Conservation (phyloP, 2,329 filamentous ascomycete genomes). For the Microsporum ferrugineum region DNA sequence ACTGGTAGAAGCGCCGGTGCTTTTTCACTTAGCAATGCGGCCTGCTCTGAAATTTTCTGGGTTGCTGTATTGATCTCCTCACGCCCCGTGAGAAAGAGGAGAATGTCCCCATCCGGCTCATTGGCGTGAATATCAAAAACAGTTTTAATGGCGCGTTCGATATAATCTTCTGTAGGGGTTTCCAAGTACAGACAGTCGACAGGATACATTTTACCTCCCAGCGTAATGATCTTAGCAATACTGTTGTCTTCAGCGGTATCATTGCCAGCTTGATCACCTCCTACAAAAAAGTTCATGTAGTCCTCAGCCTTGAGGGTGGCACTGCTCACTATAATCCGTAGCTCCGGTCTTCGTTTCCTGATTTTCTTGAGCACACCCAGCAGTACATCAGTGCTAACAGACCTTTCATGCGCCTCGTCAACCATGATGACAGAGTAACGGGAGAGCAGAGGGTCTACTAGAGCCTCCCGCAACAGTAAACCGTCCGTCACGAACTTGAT, state of each 20-base stretch:
- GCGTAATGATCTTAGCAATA: slow-evolving; percentile 58
- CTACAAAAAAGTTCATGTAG: slow-evolving; percentile 67
- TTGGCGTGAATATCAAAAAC: slow-evolving; percentile 78
- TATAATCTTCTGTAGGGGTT: slow-evolving; percentile 69
- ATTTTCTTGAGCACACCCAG: slow-evolving; percentile 90
- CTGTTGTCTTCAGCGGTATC: slow-evolving; percentile 30
- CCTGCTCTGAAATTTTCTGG: slow-evolving; percentile 65
- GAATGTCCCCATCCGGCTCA: slow-evolving; percentile 72
- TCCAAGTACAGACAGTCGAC: slow-evolving; percentile 78
- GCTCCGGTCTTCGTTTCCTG: slow-evolving; percentile 60
- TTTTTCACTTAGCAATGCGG: slow-evolving; percentile 50
- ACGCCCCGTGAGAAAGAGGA: slow-evolving; percentile 82
- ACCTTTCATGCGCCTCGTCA: slow-evolving; percentile 91
- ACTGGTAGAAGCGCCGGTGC: slow-evolving; percentile 55
- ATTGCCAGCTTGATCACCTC: slow-evolving; percentile 26
- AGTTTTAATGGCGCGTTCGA: slow-evolving; percentile 69
- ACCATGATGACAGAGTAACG: slow-evolving; percentile 96
- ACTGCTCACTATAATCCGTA: slow-evolving; percentile 83
- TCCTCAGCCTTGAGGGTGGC: slow-evolving; percentile 84
- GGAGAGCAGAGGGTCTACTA: slow-evolving; percentile 82
- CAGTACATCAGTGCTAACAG: slow-evolving; percentile 81
- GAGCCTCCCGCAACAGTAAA: slow-evolving; percentile 75
- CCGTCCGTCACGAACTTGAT: slow-evolving; percentile 97
- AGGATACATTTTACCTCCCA: slow-evolving; percentile 79
- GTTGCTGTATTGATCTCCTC: slow-evolving; percentile 82